phyloP scores from a whole-genome alignment of 2,329 filamentous ascomycete species.

The Hyphodiscus sp. region DNA sequence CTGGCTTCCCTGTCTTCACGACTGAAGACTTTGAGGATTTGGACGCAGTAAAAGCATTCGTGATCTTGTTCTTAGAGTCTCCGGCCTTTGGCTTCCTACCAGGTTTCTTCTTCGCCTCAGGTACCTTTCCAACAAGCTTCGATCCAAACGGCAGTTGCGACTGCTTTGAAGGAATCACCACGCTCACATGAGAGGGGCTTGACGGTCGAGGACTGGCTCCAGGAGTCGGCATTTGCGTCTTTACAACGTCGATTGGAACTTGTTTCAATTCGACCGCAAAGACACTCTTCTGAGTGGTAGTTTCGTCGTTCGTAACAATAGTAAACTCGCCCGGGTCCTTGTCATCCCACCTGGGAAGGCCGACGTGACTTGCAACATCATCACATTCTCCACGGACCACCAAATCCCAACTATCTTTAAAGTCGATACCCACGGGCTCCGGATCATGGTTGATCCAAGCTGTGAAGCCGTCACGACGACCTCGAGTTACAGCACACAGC shows the following conservation, averaged over 20 bases:
- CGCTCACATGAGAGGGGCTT: conserved; percentile 26
- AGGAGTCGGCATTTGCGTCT: conserved; percentile 48
- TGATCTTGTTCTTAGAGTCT: conserved; percentile 23
- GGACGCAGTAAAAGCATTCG: conserved; percentile 20
- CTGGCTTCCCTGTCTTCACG: conserved; percentile 5
- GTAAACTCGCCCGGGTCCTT: conserved; percentile 45
- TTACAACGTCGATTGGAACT: conserved; percentile 34
- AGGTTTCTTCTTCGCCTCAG: conserved; percentile 21
- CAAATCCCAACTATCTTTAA: conserved; percentile 90
- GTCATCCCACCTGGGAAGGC: conserved; percentile 53
- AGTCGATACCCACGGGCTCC: conserved; percentile 73
- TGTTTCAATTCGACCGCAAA: conserved; percentile 35
- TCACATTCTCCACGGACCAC: conserved; percentile 85
- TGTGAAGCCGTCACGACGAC: conserved; percentile 75
- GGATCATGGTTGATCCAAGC: conserved; percentile 93
- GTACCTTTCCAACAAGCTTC: conserved; percentile 7
- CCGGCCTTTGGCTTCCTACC: conserved; percentile 22
- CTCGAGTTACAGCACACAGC: conserved; percentile 80
- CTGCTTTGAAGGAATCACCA: conserved; percentile 41
- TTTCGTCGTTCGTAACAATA: conserved; percentile 38
- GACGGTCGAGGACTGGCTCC: conserved; percentile 47
- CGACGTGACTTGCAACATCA: conserved; percentile 70
- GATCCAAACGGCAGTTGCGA: conserved; percentile 37
- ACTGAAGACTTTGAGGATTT: conserved; percentile 19
- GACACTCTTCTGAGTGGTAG: conserved; percentile 34